phyloP scores from a whole-genome alignment of 805 yeast species.

The Lachancea sp. region DNA sequence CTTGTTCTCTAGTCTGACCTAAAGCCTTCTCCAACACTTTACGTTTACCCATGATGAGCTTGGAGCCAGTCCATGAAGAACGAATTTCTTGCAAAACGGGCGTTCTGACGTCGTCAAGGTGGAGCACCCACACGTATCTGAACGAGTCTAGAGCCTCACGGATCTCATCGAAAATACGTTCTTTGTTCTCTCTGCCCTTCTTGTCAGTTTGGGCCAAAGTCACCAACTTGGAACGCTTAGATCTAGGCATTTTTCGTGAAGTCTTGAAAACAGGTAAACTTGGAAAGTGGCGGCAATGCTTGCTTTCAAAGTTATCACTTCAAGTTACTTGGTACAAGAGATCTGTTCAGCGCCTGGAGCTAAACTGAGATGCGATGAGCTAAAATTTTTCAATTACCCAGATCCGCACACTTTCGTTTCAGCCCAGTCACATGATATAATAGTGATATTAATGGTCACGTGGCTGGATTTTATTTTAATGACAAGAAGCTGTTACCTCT shows the following conservation, averaged over 20 bases:
- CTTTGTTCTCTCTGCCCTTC: constrained; percentile 90
- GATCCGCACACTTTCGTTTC: not conserved
- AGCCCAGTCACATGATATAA: not conserved
- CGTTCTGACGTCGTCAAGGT: constrained; percentile 88
- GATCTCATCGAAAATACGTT: constrained; percentile 83
- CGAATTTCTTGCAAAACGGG: constrained; percentile 92
- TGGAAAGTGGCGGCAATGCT: too few species aligned
- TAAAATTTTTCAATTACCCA: constrained; percentile 1
- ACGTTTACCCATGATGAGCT: constrained; percentile 83
- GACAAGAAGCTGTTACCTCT: too few species aligned
- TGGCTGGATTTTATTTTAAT: too few species aligned
- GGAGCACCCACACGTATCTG: constrained; percentile 77
- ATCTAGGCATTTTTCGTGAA: constrained; percentile 73
- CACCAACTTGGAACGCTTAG: constrained; percentile 92
- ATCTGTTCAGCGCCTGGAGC: not conserved
- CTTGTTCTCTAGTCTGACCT: constrained; percentile 83
- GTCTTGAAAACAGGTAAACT: too few species aligned
- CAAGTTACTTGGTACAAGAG: not conserved
- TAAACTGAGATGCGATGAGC: not conserved
- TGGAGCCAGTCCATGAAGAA: constrained; percentile 87
- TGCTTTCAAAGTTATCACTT: not conserved
- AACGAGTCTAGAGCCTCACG: constrained; percentile 72
- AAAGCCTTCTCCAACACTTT: constrained; percentile 89
- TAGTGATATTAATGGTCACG: not conserved
- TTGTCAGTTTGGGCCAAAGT: constrained; percentile 94